Evolutionary conservation across 108 stramenopile genomes (phyloP), one percentile per base, ranked within the genome.

Genomic region (Schizochytrium sp.): DNA sequence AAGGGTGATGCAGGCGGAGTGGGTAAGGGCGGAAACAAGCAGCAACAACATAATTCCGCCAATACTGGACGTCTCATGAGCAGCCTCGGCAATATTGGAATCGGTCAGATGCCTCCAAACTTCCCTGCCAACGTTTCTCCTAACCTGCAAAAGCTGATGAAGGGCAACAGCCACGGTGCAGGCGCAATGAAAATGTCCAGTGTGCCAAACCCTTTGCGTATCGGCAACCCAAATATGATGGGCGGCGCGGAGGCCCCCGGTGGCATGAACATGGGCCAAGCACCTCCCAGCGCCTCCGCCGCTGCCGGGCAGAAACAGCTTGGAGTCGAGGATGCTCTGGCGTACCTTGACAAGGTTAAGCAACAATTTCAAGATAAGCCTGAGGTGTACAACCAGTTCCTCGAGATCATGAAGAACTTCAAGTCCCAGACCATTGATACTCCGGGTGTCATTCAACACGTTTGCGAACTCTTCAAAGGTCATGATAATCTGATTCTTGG

Each of bases 311-410:
- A 69, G 2, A 69, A 69, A 15, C 55, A 87, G 38, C 5, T 57
- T 90, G 49, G 95, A 49, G 98, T 99, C 45, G 98, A 99, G 89
- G 99, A 99, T 92, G 99, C 99, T 3, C 96, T 99, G 49, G 93
- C 97, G 76, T 99, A 99, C 91, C 95, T 99, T 12, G 98, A 99
- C 91, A 97, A 99, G 94, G 99, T 99, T n/a, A 94, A 94, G 87
- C 90, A 59, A 19, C 92, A 93, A 91, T 94, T 99, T 88, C 94
- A 96, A 15, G 97, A 97, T 90, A 93, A 95, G n/a, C 98, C 98
- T 44, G 95, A 96, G 28, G 96, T 99, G 89, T 99, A 99, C 96
- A 99, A 99, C 91, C 98, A 99, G 93, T 99, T 99, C 91, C 93
- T 99, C 55, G 97, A 97, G 88, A 99, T 99, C 87, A 99, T 92